Percentiles rank a stretch among this genome's conserved stretches.
phyloP scores from a whole-genome alignment of 1,284 basidiomycete genomes.

The Pascua guehoae region DNA sequence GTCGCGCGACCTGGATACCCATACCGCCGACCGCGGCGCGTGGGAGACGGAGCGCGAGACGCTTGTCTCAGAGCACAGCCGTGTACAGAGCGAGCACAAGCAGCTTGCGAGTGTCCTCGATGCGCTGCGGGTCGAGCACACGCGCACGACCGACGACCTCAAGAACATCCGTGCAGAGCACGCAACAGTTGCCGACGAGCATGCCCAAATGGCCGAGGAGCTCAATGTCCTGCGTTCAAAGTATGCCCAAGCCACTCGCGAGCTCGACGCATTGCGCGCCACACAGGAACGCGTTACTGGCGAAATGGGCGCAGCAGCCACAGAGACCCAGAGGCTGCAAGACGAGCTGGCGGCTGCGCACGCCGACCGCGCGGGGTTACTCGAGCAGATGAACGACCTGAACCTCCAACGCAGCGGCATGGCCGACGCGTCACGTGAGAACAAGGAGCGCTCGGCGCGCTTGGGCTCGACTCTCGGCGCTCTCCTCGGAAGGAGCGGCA shows the following conservation, averaged over 20 bases:
- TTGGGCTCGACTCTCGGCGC: slow-evolving; percentile 1
- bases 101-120: not conserved
- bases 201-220: too few species aligned
- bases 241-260: not conserved
- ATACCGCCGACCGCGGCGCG: not conserved
- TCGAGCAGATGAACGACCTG: too few species aligned
- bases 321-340: too few species aligned
- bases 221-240: not conserved
- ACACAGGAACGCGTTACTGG: too few species aligned
- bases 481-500: slow-evolving; percentile 4
- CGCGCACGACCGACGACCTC: slow-evolving; percentile 1
- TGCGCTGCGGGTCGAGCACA: not conserved
- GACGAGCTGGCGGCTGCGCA: too few species aligned
- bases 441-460: not conserved
- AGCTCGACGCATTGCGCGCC: not conserved
- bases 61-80: slow-evolving; percentile 3
- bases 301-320: too few species aligned
- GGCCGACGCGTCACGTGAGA: too few species aligned
- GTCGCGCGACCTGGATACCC: not conserved
- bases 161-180: not conserved
- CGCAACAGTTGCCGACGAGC: too few species aligned
- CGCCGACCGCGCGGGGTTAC: too few species aligned
- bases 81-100: not conserved
- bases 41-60: not conserved
- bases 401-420: too few species aligned